Evolutionary conservation across 2,329 filamentous ascomycete genomes (phyloP), one percentile per base, ranked within the genome.

Genomic region (Fusarium transvaalense): DNA sequence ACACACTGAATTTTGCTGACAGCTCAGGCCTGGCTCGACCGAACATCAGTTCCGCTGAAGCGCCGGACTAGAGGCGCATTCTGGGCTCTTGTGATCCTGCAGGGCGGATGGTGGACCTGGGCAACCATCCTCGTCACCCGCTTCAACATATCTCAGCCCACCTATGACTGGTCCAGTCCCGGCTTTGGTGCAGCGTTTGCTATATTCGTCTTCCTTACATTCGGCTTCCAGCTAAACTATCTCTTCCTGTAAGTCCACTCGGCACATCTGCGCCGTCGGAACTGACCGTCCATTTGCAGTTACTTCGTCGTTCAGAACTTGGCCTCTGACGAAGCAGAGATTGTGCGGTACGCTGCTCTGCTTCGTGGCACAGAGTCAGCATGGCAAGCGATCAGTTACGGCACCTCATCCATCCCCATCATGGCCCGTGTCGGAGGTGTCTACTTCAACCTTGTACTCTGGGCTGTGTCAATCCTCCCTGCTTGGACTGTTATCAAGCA

Each of bases 51-150:
- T 7, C 76, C 87, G 0, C 78, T 91, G 5, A 86, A 84, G 62
- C 75, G 78, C 0, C 83, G 89, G 7, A 82, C 85, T 3, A 81
- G 90, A 5, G 81, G 76, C 5, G 81, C 86, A 0, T 92, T 91
- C 70, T 81, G 78, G 63, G 58, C 80, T 5, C 83, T 90, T 42
- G 80, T 85, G 17, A 78, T 83, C 0, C 75, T 91, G 0, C 89
- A 92, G 71, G 90, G 90, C 1, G 89, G 82, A 1, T 92, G 89
- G 86, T 93, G 91, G 91, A 81, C 88, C 5, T 93, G 91, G 91
- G 86, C 85, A 0, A 91, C 90, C 0, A 78, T 93, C 3, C 77
- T 91, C 4, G 88, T 88, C 1, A 89, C 89, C 0, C 81, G 86
- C 31, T 93, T 88, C 75, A 82, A 82, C 17, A 76, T 79, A 13